Evolutionary conservation across 1,139 yeast species (phyloP).

Genomic region (Pneumocystis murina): DNA sequence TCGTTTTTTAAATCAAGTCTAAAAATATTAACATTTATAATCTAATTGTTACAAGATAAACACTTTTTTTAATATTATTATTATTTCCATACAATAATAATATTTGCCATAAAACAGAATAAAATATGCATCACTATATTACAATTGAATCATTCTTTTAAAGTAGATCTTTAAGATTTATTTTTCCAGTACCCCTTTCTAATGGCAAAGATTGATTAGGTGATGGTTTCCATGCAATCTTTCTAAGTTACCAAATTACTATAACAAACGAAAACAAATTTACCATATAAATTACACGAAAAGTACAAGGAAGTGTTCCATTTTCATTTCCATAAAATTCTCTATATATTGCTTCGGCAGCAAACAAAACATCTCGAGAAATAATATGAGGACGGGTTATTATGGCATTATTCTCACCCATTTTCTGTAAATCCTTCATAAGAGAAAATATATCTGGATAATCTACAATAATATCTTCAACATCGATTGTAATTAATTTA

Average conservation of each 20-base stretch:
- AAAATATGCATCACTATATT: background rate
- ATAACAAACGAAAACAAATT: background rate
- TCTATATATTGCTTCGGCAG: conserved; percentile 63
- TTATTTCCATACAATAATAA: background rate
- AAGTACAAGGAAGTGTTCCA: conserved; percentile 40
- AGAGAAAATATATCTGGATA: conserved; percentile 59
- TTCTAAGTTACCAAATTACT: conserved; percentile 1
- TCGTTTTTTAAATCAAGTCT: too few relatives aligned
- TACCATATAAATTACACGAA: conserved; percentile 53
- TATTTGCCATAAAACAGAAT: background rate
- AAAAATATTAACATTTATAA: background rate
- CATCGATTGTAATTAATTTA: conserved; percentile 66
- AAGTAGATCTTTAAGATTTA: conserved; percentile 46
- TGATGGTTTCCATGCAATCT: conserved; percentile 73
- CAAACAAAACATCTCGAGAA: conserved; percentile 51
- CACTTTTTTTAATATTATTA: background rate
- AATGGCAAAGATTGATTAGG: conserved; percentile 56
- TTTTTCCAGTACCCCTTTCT: conserved; percentile 54
- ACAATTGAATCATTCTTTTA: background rate
- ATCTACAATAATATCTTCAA: conserved; percentile 71
- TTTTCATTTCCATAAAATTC: conserved; percentile 53
- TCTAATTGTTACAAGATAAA: too few relatives aligned
- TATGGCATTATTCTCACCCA: conserved; percentile 78
- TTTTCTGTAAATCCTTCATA: conserved; percentile 54
- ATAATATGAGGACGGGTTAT: conserved; percentile 35